These are phyloP conservation scores for Dipteronia dyeriana DNA, from an alignment of 345 rosid genomes.

Conservation along the genomic window DNA sequence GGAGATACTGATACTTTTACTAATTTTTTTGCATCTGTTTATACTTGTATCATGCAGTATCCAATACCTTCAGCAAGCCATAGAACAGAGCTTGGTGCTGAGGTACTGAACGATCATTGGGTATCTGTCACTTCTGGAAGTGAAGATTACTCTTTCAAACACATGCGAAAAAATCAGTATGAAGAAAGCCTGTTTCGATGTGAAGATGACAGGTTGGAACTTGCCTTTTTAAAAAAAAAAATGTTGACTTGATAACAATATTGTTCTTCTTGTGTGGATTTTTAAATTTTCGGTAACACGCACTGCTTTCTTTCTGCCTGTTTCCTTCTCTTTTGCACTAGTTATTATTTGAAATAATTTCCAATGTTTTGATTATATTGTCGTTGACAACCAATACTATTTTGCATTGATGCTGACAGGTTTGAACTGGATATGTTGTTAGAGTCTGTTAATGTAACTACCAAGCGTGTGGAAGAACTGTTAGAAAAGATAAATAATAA, in stretches of 20 bases:
- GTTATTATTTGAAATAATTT: constrained; percentile 13
- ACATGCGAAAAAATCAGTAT: constrained; percentile 98
- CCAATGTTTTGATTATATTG: constrained; percentile 7
- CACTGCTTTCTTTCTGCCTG: neutral
- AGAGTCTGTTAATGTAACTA: constrained; percentile 85
- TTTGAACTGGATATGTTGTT: constrained; percentile 96
- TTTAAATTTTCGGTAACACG: neutral
- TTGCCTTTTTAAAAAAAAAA: neutral
- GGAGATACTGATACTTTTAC: constrained; percentile 16
- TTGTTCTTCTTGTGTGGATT: neutral
- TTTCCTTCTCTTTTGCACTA: neutral
- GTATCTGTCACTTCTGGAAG: constrained; percentile 99
- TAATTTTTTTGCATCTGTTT: constrained; percentile 18
- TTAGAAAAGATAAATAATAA: constrained; percentile 70
- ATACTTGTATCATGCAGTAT: constrained; percentile 61
- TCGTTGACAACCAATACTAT: constrained; percentile 14
- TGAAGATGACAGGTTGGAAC: constrained; percentile 92
- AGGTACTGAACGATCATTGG: constrained; percentile 95
- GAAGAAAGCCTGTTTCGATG: constrained; percentile 95
- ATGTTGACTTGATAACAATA: constrained; percentile 2
- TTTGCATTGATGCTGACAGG: constrained; percentile 47
- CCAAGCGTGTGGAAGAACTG: constrained; percentile 83
- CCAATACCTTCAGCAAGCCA: constrained; percentile 80
- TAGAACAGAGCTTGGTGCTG: constrained; percentile 76
- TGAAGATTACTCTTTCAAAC: constrained; percentile 99